A percentile compares a stretch with the other conserved stretches of the same genome.
Evolutionary conservation across 2,329 filamentous ascomycete species (phyloP).

Genomic region (Celoporthe dispersa): DNA sequence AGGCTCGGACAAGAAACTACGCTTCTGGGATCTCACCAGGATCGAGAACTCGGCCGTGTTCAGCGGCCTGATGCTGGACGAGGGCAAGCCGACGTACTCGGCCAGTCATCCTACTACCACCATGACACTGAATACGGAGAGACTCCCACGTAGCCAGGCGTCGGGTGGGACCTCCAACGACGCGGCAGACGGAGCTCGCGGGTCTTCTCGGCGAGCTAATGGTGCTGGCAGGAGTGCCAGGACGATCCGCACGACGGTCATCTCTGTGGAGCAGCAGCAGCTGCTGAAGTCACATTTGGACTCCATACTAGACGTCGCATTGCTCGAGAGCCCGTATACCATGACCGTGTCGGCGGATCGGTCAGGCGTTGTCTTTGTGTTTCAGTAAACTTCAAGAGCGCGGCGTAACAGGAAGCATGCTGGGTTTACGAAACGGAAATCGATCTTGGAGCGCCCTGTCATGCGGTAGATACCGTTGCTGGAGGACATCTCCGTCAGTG

Average conservation of each 20-base stretch:
- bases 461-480: not conserved
- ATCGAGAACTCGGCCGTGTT: constrained; percentile 80
- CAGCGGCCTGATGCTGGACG: constrained; percentile 74
- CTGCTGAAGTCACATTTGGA: constrained; percentile 87
- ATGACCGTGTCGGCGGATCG: constrained; percentile 93
- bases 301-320: constrained; percentile 82
- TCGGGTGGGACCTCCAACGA: constrained; percentile 38
- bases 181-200: constrained; percentile 33
- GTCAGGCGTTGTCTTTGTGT: constrained; percentile 87
- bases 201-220: constrained; percentile 17
- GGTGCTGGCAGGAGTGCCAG: constrained; percentile 35
- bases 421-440: not conserved
- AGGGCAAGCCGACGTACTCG: constrained; percentile 74
- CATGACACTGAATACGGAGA: constrained; percentile 70
- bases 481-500: not conserved
- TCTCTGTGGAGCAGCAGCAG: constrained; percentile 85
- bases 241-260: constrained; percentile 78
- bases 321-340: constrained; percentile 86
- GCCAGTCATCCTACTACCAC: constrained; percentile 64
- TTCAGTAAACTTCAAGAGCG: constrained; percentile 45
- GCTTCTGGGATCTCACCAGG: constrained; percentile 88
- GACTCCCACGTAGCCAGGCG: constrained; percentile 45
- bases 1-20: constrained; percentile 85
- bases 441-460: not conserved
- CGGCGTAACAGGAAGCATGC: not conserved